Conservation (phyloP, 2,329 filamentous ascomycete species). For the Claviceps pazoutovae region DNA sequence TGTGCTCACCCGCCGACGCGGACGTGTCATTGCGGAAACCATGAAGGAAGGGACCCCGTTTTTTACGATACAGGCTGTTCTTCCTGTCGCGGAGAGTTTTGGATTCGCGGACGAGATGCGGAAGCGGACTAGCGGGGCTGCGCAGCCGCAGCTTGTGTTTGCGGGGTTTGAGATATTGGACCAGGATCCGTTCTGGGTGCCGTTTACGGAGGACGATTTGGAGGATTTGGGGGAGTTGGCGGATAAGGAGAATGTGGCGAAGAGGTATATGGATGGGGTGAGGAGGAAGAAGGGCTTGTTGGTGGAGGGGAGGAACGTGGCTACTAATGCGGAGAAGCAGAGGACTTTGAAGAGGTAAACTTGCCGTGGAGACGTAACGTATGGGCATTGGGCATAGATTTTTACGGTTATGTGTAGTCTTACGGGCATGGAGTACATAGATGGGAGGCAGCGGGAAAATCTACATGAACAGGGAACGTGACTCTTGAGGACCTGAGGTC, state of each 20-base stretch:
- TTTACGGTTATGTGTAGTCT: too few species aligned
- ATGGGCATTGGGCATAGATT: too few species aligned
- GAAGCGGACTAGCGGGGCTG: conserved; percentile 80
- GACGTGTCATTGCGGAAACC: conserved; percentile 75
- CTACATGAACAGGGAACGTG: too few species aligned
- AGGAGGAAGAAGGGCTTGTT: conserved; percentile 76
- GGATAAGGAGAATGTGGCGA: conserved; percentile 90
- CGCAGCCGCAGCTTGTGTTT: conserved; percentile 86
- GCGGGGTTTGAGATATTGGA: conserved; percentile 85
- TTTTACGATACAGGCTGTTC: conserved; percentile 77
- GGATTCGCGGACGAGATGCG: conserved; percentile 95
- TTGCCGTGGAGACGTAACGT: too few species aligned
- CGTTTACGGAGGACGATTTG: conserved; percentile 87
- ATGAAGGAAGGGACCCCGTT: conserved; percentile 94
- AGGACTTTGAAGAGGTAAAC: conserved; percentile 49
- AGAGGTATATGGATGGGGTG: conserved; percentile 87
- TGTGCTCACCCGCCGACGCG: conserved; percentile 88
- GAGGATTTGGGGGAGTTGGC: conserved; percentile 92
- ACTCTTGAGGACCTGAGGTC: too few species aligned
- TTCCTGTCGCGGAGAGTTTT: conserved; percentile 90
- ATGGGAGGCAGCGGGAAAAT: too few species aligned
- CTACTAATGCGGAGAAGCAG: conserved; percentile 86
- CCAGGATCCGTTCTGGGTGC: conserved; percentile 96
- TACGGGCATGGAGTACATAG: too few species aligned
- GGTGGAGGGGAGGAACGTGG: conserved; percentile 62